Evolutionary conservation across 768 basidiomycete species (phyloP), one percentile per base, ranked within the genome.

Genomic region (Chalciporus chontae): DNA sequence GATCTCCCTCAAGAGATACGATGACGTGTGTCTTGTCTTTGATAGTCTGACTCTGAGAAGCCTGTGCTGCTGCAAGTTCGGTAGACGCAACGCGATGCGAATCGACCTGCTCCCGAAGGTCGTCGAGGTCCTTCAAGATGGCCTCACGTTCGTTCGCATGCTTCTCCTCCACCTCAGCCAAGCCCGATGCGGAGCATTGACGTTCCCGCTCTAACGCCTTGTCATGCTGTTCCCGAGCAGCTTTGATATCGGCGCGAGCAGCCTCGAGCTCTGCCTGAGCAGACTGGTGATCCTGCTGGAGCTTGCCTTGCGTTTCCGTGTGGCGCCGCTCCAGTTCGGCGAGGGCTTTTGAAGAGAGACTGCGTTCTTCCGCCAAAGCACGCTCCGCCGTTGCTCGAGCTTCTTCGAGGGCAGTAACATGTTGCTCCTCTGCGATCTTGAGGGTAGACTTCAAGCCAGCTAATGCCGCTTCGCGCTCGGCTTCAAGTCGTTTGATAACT

Each of bases 251-350:
- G 7, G 68, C 58, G 61, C 83, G 85, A 62, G 81, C 71, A 8
- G 78, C 71, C 57, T 84, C 80, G 13, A 90, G 66, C 62, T 91
- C 84, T 52, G 81, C 56, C 21, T 49, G 40, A 10, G 77, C 67
- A 26, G 64, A 45, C 37, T 69, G 69, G 49, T 66, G 69, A 37
- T 71, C 70, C 50, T 64, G 67, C 23, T 62, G 56, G 26, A 75
- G 60, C 18, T 66, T 66, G 51, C 75, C 75, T 15, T 73, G 70
- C 45, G 82, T 80, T 38, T 75, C 69, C 19, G 71, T 60, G 41
- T 85, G 79, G 40, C 74, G 71, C 24, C 58, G 62, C 50, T 78
- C 71, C 18, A 85, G 64, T 14, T 79, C 79, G n/a, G 76, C 73
- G 18, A 86, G 51, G 2, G 74, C 62, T 11, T 64, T 61, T 21